A percentile compares a stretch with the other conserved stretches of the same genome.
phyloP scores from a whole-genome alignment of 192 early-diverging fungal genomes.

The Linderina pennispora region DNA sequence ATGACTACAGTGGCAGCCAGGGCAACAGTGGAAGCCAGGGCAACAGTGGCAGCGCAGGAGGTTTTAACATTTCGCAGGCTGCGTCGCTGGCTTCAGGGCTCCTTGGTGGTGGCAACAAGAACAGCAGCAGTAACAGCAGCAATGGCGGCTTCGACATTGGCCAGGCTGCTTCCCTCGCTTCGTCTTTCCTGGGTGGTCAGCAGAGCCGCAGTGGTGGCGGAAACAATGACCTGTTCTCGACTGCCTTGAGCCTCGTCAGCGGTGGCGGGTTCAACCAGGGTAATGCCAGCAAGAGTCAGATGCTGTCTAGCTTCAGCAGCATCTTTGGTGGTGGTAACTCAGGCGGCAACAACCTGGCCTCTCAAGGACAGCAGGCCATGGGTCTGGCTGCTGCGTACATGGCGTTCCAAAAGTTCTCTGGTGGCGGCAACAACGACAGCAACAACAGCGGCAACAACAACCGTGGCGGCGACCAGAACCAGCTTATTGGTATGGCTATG shows the following conservation, averaged over 20 bases:
- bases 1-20: too few species aligned
- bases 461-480: constrained; percentile 24
- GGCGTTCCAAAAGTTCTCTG: constrained; percentile 31
- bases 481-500: constrained; percentile 38
- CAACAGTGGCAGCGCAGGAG: too few species aligned
- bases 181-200: constrained; percentile 13
- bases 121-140: background rate
- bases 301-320: constrained; percentile 21
- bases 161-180: constrained; percentile 15
- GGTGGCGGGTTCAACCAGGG: constrained; percentile 30
- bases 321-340: constrained; percentile 5
- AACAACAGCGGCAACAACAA: background rate
- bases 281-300: constrained; percentile 15
- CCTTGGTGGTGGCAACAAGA: background rate
- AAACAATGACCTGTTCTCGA: constrained; percentile 16
- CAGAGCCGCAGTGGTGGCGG: constrained; percentile 2
- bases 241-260: constrained; percentile 31
- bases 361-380: constrained; percentile 30
- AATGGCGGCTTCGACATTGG: constrained; percentile 20
- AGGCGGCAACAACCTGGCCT: constrained; percentile 5
- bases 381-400: constrained; percentile 38
- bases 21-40: too few species aligned
- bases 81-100: too few species aligned
- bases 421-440: constrained; percentile 1
- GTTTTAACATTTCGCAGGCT: too few species aligned